Evolutionary conservation across 2,329 filamentous ascomycete genomes (phyloP).

Genomic region (Neopestalotiopsis rosae): DNA sequence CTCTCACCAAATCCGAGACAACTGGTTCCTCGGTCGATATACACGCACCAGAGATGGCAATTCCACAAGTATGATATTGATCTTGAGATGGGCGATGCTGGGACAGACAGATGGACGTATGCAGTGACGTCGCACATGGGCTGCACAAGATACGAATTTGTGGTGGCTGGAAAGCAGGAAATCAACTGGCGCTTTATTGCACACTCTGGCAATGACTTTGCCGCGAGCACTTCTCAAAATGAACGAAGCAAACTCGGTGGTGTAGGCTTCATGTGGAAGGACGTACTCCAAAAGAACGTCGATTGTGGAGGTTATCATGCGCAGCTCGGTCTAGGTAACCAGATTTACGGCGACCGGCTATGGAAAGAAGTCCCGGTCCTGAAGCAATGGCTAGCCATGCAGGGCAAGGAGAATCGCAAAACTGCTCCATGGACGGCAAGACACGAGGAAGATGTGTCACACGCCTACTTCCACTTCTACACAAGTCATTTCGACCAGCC

Average conservation of each 20-base stretch:
- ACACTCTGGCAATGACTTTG: slow-evolving; percentile 96
- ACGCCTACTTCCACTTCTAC: slow-evolving; percentile 99
- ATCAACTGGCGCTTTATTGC: slow-evolving; percentile 95
- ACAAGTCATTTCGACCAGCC: slow-evolving; percentile 98
- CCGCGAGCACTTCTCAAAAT: slow-evolving; percentile 82
- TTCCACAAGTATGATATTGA: slow-evolving; percentile 97
- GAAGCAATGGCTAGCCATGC: slow-evolving; percentile 94
- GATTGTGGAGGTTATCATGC: slow-evolving; percentile 96
- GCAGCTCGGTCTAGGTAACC: slow-evolving; percentile 88
- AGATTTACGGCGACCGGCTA: slow-evolving; percentile 92
- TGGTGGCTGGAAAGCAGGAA: slow-evolving; percentile 89
- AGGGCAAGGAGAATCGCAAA: slow-evolving; percentile 90
- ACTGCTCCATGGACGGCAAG: slow-evolving; percentile 90
- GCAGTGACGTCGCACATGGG: slow-evolving; percentile 96
- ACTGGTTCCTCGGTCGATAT: slow-evolving; percentile 80
- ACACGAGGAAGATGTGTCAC: slow-evolving; percentile 92
- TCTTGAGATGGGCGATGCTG: slow-evolving; percentile 83
- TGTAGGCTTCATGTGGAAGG: slow-evolving; percentile 97
- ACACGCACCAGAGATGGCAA: slow-evolving; percentile 89
- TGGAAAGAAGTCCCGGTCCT: slow-evolving; percentile 96
- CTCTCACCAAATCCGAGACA: slow-evolving; percentile 92
- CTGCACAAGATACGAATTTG: slow-evolving; percentile 97
- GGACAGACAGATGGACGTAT: slow-evolving; percentile 91
- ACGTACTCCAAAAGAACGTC: slow-evolving; percentile 95
- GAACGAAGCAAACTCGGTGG: slow-evolving; percentile 88